Evolutionary conservation across 768 basidiomycete genomes (phyloP), one percentile per base, ranked within the genome.

Genomic region (Podaxis sp.): DNA sequence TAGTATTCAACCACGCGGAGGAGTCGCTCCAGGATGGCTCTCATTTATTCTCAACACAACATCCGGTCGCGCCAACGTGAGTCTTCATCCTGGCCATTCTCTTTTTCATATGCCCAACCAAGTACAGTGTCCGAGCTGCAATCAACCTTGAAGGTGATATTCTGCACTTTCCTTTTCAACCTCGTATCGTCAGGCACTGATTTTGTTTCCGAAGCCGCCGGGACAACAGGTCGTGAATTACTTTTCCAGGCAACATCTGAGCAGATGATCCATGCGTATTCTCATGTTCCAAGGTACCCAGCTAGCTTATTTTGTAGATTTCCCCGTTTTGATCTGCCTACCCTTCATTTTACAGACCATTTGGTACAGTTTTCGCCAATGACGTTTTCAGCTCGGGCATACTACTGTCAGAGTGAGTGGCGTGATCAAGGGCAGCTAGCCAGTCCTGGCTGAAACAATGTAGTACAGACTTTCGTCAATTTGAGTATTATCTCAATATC

Each of bases 241-340:
- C 83, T 98, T 15, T 99, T 99, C 80, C 96, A 99, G 78, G 96
- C 95, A 0, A 98, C 95, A 0, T 94, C 92, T 4, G 86, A 93
- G 69, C 86, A 97, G 73, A 97, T 99, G 96, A 91, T 97, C 4
- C 82, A 89, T 53, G 95, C 94, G 0, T 96, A 95, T 70, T 86
- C 91, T 0, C 83, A 87, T 67, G 93, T 93, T 0, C 93, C 95
- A 2, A 81, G 90, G 91, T 87, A 63, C 50, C 72, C 65, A 2
- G 24, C 30, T 36, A 49, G 11, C 26, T 36, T 36, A 49, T 24
- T 36, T 24, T 48, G 12, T 30, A 48, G 20, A 17, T 40, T 41
- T 28, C 50, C 24, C 59, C 56, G 26, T 60, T 12, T 58, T 41
- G 2, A 8, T 48, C 44, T 13, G 49, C 50, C 28, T 62, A 60